These are phyloP conservation scores for Beauveria medogensis DNA, from an alignment of 2,329 filamentous ascomycete species.

Conservation along the genomic window DNA sequence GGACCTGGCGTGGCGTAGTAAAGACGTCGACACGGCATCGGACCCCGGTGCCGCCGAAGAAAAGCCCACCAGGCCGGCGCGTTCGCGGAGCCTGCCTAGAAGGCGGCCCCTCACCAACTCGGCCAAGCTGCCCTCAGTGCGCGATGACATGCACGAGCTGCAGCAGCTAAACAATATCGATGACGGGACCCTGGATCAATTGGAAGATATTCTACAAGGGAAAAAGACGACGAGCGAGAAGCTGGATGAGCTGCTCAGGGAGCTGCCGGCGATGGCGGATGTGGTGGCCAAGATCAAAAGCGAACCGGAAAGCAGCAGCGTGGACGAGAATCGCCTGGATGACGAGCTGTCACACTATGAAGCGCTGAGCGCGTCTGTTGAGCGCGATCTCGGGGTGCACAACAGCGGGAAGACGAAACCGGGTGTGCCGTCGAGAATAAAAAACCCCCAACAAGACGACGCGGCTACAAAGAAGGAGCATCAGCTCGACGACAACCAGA, in stretches of 20 bases:
- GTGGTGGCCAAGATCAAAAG: background rate
- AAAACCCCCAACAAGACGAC: background rate
- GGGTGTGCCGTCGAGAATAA: background rate
- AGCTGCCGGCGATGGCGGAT: constrained; percentile 13
- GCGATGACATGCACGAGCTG: constrained; percentile 47
- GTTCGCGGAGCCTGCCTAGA: constrained; percentile 34
- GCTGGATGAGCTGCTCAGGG: constrained; percentile 19
- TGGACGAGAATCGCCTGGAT: background rate
- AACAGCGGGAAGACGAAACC: background rate
- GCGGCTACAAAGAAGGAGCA: too few species aligned
- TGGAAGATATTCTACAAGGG: constrained; percentile 42
- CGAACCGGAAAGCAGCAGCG: background rate
- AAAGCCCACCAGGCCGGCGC: constrained; percentile 13
- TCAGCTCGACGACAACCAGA: background rate
- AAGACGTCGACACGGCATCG: constrained; percentile 24
- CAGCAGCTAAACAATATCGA: constrained; percentile 46
- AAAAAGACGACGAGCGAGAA: constrained; percentile 22
- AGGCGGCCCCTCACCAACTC: constrained; percentile 43
- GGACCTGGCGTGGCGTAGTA: constrained; percentile 18
- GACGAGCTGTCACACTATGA: constrained; percentile 10
- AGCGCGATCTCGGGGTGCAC: constrained; percentile 1
- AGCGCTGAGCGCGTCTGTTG: constrained; percentile 1
- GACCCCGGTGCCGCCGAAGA: constrained; percentile 8
- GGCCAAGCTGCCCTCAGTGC: constrained; percentile 44
- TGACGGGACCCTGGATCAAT: constrained; percentile 51